Percentiles rank a stretch among this genome's conserved stretches.
Evolutionary conservation across 139 green algal genomes (phyloP).

Genomic region (Diplosphaera chodatii): DNA sequence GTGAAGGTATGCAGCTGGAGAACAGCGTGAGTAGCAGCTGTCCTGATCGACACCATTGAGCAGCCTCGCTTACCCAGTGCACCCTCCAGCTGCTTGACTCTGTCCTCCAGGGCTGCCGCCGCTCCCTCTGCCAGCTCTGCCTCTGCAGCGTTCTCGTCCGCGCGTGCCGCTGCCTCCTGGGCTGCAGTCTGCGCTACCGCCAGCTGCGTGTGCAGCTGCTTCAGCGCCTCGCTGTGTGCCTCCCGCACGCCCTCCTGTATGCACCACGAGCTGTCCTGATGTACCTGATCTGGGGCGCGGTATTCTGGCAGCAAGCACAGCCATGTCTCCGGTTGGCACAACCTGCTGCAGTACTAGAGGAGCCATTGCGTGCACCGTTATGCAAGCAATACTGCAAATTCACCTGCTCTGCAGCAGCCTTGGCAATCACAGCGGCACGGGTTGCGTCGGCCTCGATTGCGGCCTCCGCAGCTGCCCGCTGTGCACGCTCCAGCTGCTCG

Average conservation of each 20-base stretch:
- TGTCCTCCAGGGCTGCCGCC: slow-evolving; percentile 11
- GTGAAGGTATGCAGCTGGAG: too few relatives aligned
- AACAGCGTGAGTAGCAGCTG: too few relatives aligned
- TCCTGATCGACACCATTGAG: too few relatives aligned
- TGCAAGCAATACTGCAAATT: background rate
- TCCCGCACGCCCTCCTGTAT: background rate
- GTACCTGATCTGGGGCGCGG: too few relatives aligned
- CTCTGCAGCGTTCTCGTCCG: slow-evolving; percentile 18
- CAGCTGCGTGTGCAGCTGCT: background rate
- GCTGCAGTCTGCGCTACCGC: background rate
- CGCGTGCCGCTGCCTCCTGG: background rate
- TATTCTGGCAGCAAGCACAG: too few relatives aligned
- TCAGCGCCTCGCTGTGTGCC: background rate
- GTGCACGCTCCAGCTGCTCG: slow-evolving; percentile 1
- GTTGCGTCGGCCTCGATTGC: slow-evolving; percentile 1
- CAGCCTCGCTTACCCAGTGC: too few relatives aligned
- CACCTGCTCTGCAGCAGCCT: background rate
- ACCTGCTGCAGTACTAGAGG: too few relatives aligned
- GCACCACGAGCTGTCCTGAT: too few relatives aligned
- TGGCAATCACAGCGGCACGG: background rate
- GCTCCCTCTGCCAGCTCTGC: slow-evolving; percentile 11
- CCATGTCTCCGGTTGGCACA: too few relatives aligned
- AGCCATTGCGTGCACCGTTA: too few relatives aligned
- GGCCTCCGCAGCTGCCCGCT: background rate
- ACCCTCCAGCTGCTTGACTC: slow-evolving; percentile 23